Evolutionary conservation across 129 eudicot species (phyloP).

Genomic region (Pulicaria dysenterica): DNA sequence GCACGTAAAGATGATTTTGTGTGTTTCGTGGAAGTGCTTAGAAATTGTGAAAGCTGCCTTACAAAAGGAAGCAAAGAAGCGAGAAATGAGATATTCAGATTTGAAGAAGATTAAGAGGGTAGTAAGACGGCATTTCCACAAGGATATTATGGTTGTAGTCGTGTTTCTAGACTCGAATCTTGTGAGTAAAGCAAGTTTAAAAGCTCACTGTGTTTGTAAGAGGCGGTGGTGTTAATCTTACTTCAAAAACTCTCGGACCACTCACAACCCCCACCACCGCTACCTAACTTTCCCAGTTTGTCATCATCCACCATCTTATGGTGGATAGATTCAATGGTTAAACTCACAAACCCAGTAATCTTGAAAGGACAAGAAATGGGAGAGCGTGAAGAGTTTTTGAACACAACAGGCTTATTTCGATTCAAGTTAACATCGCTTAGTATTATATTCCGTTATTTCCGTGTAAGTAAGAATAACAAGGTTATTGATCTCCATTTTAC

Average conservation of each 20-base stretch:
- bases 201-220: conserved; percentile 66
- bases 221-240: conserved; percentile 59
- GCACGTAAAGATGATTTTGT: conserved; percentile 1
- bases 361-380: too few species aligned
- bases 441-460: too few species aligned
- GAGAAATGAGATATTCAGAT: conserved; percentile 90
- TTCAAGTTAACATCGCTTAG: too few species aligned
- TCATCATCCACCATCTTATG: too few species aligned
- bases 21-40: conserved; percentile 81
- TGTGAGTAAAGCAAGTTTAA: conserved; percentile 61
- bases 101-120: conserved; percentile 83
- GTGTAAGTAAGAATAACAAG: too few species aligned
- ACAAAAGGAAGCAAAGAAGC: conserved; percentile 83
- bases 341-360: too few species aligned
- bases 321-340: too few species aligned
- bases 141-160: conserved; percentile 75
- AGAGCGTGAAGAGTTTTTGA: too few species aligned
- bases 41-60: conserved; percentile 74
- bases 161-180: conserved; percentile 76
- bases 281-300: conserved; percentile 23
- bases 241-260: conserved; percentile 54
- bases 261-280: conserved; percentile 39
- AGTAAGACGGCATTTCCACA: conserved; percentile 88
- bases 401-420: too few species aligned
- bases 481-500: too few species aligned